Conservation (phyloP, 139 green algal genomes). For the Chlorella sorokiniana region DNA sequence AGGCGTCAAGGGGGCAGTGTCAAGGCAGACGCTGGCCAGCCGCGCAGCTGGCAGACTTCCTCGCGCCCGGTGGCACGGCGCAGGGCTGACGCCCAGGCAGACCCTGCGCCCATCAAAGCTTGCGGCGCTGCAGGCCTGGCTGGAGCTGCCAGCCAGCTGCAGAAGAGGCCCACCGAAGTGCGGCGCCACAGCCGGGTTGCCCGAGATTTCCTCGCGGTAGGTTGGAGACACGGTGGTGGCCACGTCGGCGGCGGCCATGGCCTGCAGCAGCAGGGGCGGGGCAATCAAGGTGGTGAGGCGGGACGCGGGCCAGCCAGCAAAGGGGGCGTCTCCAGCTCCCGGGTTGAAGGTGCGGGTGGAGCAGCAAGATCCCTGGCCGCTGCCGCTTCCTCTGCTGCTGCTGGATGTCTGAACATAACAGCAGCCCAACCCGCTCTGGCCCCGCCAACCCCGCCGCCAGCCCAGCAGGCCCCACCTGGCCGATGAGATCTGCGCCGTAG, state of each 20-base stretch:
- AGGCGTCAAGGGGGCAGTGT: not conserved
- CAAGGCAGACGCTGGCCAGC: no score
- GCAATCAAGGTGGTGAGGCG: not conserved
- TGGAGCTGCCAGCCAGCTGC: no score
- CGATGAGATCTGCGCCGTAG: conserved; percentile 88
- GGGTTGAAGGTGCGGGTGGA: not conserved
- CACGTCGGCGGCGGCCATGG: conserved; percentile 68
- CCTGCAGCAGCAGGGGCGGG: conserved; percentile 31
- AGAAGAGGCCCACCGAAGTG: conserved; percentile 51
- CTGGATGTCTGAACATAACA: no score
- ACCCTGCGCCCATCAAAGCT: no score
- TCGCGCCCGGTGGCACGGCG: no score
- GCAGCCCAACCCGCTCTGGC: not conserved
- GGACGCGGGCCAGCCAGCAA: not conserved
- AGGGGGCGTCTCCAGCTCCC: not conserved
- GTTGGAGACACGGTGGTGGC: conserved; percentile 95
- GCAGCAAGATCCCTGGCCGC: no score
- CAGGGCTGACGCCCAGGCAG: no score
- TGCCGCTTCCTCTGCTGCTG: conserved; percentile 47
- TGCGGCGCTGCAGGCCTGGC: no score
- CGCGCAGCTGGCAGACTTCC: no score
- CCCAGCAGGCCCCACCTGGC: not conserved
- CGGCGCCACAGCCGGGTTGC: conserved; percentile 71
- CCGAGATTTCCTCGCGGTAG: conserved; percentile 87
- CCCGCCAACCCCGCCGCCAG: no score